Evolutionary conservation across 352 stramenopile genomes (phyloP), one percentile per base, ranked within the genome.

Genomic region (Phytopythium vexans): DNA sequence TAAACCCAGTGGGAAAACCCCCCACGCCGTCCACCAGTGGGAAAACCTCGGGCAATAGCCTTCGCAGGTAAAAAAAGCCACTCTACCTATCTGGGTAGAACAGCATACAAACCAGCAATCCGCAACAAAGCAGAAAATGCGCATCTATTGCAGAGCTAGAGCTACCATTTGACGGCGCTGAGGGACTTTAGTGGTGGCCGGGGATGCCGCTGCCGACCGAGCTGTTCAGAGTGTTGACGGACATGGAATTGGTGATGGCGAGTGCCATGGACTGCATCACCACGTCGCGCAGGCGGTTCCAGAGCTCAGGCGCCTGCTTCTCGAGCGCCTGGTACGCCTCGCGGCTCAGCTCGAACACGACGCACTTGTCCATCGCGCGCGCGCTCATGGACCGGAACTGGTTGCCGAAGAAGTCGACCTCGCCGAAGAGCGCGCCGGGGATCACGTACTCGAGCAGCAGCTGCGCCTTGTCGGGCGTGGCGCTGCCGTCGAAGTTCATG

Each of bases 201-300:
- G 53, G 42, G 42, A 61, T 61, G 45, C 46, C 41, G 32, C 52
- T 67, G 46, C 48, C 56, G 47, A 27, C 21, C 21, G 21, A 27
- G 21, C 61, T 70, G 62, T 90, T 88, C 52, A 75, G 59, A 47
- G 64, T 84, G 36, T 82, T 83, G 53, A 90, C 86, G 10, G 74
- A 84, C 32, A 74, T 89, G 4, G 69, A 82, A 58, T 88, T 88
- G 42, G 75, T 86, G 56, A 90, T 82, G 16, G 77, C 77, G 9
- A 93, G 66, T 36, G 83, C 81, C 83, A 93, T 91, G 12, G 77
- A 87, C 45, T 89, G 75, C 69, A 91, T 93, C 32, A 93, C 78
- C 36, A 91, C 74, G 40, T 93, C 78, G 0, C 83, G 77, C 38
- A 93, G 70, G n/a, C 75, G 69, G 60, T 91, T 88, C 72, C 74